Conservation (phyloP, 768 basidiomycete genomes). For the Termitomyces sp. region DNA sequence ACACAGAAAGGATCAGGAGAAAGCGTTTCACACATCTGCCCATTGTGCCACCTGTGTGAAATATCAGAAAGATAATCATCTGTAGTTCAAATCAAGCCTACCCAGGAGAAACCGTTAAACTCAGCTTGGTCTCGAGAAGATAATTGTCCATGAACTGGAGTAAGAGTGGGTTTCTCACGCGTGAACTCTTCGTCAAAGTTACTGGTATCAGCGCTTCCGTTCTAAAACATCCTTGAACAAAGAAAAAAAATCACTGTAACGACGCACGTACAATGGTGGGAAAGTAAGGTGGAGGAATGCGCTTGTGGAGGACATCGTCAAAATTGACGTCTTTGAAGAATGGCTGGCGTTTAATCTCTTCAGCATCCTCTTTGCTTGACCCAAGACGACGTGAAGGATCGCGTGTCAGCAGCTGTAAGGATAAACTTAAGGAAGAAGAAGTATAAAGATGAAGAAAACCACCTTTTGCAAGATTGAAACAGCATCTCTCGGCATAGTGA, state of each 20-base stretch:
- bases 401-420: conserved; percentile 75
- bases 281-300: conserved; percentile 96
- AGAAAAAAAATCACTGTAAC: background rate
- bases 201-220: conserved; percentile 80
- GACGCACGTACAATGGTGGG: conserved; percentile 75
- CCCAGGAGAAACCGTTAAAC: conserved; percentile 98
- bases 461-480: conserved; percentile 96
- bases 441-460: conserved; percentile 1
- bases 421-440: background rate
- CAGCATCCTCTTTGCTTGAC: conserved; percentile 86
- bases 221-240: conserved; percentile 33
- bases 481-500: conserved; percentile 97
- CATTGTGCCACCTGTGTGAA: conserved; percentile 41
- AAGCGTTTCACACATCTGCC: conserved; percentile 47
- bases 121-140: conserved; percentile 88
- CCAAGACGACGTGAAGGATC: conserved; percentile 90
- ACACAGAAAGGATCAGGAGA: conserved; percentile 18
- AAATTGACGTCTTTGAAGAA: conserved; percentile 99
- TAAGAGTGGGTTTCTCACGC: conserved; percentile 91
- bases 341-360: conserved; percentile 94
- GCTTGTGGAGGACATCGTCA: conserved; percentile 96
- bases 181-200: conserved; percentile 99
- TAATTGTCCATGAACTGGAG: conserved; percentile 93
- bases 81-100: conserved; percentile 22
- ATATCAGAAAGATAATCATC: background rate